Base-by-base conservation (phyloP, 1,139 yeast species). In the Geotrichum aggregatum region DNA sequence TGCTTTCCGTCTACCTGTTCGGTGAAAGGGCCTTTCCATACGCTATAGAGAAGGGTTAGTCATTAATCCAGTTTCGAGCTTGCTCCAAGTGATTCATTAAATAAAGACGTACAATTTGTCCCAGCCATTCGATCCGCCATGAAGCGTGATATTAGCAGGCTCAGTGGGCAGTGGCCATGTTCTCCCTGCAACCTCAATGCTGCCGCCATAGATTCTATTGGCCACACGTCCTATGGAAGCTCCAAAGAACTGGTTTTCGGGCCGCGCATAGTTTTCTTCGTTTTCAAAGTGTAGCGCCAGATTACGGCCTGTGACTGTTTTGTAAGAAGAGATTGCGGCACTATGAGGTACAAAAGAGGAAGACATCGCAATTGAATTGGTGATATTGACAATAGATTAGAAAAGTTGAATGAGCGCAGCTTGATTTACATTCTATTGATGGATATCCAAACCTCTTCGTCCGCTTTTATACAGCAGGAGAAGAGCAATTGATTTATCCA, bases 191-290 rank as follows among this genome's bases (percentile, higher is more conserved):
- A 80, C 60, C 22, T 61, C 58, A 58, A 80, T 72, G 50, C 64
- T 59, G 22, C 80, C 83, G 28, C 72, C 71, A 31, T 73, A 69
- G 53, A 83, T 76, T 58, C 88, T 72, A 66, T 83, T 83, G 53
- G 87, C 86, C 54, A 72, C 77, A 51, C 87, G 73, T 22, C 88
- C 88, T 36, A 82, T 76, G 19, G 84, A 78, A 2, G 53, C 53
- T 8, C 50, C 87, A 56, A 81, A 74, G 63, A 71, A 81, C 18
- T 81, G 80, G 62, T 78, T 76, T 31, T 70, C 31, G n/a, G 58
- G 57, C 26, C 50, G 46, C 36, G 50, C 44, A 54, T 64, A 64
- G 54, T 64, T 61, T 46, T 55, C 59, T 46, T 44, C 49, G 54
- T 64, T 63, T 43, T 60, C 58, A 49, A 63, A 64, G 42, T 57